phyloP scores from a whole-genome alignment of 345 rosid species.

The Eucalyptus marginata region DNA sequence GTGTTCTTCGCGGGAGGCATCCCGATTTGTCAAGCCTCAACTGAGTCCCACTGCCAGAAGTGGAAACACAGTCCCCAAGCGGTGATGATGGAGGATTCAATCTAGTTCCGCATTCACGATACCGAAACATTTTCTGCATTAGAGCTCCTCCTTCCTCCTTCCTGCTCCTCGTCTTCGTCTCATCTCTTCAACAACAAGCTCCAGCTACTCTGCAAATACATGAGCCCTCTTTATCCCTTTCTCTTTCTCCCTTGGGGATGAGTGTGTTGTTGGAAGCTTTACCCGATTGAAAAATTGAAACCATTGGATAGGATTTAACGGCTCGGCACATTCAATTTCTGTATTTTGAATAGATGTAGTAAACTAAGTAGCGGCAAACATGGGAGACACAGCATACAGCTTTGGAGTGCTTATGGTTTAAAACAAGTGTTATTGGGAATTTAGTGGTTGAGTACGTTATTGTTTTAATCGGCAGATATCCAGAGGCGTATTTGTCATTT shows the following conservation, averaged over 20 bases:
- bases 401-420: not conserved
- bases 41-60: too few relatives aligned
- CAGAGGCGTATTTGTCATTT: not conserved
- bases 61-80: too few relatives aligned
- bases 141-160: too few relatives aligned
- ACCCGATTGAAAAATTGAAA: not conserved
- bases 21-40: too few relatives aligned
- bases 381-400: not conserved
- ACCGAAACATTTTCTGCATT: too few relatives aligned
- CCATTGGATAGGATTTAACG: not conserved
- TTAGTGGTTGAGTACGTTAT: not conserved
- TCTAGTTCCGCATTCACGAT: too few relatives aligned
- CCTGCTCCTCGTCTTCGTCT: too few relatives aligned
- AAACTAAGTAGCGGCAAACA: not conserved
- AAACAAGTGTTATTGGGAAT: not conserved
- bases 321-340: not conserved
- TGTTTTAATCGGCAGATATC: not conserved
- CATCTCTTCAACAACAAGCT: conserved; percentile 89
- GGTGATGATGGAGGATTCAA: too few relatives aligned
- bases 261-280: not conserved
- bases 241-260: not conserved
- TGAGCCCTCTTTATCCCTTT: conserved; percentile 2
- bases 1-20: too few relatives aligned
- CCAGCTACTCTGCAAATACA: conserved; percentile 94
- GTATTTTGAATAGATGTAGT: not conserved